Percentiles rank a stretch among this genome's conserved stretches.
Conservation (phyloP, 116 monocot genomes). For the Phalaenopsis hybrid region DNA sequence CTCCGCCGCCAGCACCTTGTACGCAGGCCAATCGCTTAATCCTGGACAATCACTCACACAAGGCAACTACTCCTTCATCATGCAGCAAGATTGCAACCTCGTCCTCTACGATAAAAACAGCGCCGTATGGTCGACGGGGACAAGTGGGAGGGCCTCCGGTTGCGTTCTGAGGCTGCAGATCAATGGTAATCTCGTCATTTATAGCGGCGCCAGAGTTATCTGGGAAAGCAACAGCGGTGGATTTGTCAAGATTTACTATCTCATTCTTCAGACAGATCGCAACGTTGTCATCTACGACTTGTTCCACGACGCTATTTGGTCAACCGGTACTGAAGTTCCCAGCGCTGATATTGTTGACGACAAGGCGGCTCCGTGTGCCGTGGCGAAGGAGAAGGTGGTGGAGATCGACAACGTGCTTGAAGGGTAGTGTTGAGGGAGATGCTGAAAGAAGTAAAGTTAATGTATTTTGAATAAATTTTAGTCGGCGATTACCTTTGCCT, state of each 20-base stretch:
- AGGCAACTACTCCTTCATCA: background rate
- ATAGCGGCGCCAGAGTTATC: background rate
- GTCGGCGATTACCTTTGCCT: too few species aligned
- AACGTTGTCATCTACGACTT: slow-evolving; percentile 20
- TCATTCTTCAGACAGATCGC: slow-evolving; percentile 13
- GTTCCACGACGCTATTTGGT: background rate
- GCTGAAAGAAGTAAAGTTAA: too few species aligned
- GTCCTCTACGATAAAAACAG: background rate
- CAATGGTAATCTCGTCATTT: slow-evolving; percentile 25
- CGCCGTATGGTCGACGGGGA: slow-evolving; percentile 11
- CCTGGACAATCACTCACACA: background rate
- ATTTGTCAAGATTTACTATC: background rate
- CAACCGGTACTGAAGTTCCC: background rate
- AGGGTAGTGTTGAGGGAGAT: too few species aligned
- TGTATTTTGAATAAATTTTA: too few species aligned
- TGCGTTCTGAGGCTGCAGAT: slow-evolving; percentile 9
- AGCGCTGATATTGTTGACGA: background rate
- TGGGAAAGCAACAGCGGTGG: slow-evolving; percentile 9
- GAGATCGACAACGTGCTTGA: too few species aligned
- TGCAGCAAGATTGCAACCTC: background rate
- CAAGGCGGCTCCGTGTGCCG: background rate
- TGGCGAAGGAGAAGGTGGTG: too few species aligned
- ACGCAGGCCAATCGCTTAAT: background rate
- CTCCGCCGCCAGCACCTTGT: background rate
- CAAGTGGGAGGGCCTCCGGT: background rate